Percentiles rank a stretch among this genome's conserved stretches.
Conservation (phyloP, 2,329 filamentous ascomycete genomes). For the Plectosphaerella sp. region DNA sequence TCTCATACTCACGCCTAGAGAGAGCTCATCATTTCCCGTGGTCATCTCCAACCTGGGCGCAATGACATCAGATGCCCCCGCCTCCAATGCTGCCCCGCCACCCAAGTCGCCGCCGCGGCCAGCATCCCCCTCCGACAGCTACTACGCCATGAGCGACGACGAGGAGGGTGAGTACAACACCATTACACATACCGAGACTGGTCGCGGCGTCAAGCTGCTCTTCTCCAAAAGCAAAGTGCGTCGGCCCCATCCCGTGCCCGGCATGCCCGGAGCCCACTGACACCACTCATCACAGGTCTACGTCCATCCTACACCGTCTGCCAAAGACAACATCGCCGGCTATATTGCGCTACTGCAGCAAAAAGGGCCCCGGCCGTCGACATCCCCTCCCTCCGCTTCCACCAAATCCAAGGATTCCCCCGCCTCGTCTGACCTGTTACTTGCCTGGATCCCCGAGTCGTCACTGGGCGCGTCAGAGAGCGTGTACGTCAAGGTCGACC, state of each 20-base stretch:
- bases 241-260: constrained; percentile 3
- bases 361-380: constrained; percentile 48
- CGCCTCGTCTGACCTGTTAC: constrained; percentile 68
- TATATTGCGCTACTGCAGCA: constrained; percentile 93
- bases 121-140: constrained; percentile 76
- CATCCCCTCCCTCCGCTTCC: constrained; percentile 38
- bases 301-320: constrained; percentile 85
- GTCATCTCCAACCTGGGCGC: constrained; percentile 1
- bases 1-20: neutral
- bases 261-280: constrained; percentile 2
- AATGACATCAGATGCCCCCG: constrained; percentile 14
- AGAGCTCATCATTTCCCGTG: constrained; percentile 3
- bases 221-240: constrained; percentile 93
- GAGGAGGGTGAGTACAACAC: constrained; percentile 95
- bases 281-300: constrained; percentile 63
- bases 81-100: constrained; percentile 10
- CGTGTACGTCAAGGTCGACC: constrained; percentile 93
- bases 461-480: constrained; percentile 80
- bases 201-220: constrained; percentile 84
- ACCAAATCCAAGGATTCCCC: constrained; percentile 33
- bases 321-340: constrained; percentile 93
- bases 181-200: constrained; percentile 72
- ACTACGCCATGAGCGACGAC: constrained; percentile 95
- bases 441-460: constrained; percentile 91
- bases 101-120: constrained; percentile 21